These are phyloP conservation scores for Phlebopus sp. DNA, from an alignment of 1,284 basidiomycete species.

Conservation along the genomic window DNA sequence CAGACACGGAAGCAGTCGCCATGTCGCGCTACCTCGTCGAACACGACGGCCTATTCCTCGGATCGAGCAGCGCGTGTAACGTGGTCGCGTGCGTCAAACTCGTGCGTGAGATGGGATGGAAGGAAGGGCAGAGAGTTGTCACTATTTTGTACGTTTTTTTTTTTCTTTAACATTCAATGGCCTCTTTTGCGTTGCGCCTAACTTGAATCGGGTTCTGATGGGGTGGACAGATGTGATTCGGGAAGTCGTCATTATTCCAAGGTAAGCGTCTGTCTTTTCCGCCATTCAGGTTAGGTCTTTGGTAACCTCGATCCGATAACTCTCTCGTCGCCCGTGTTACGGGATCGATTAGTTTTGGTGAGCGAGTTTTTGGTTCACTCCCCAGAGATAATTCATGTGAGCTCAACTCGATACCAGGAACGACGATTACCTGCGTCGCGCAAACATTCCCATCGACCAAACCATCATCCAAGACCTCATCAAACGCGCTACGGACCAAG, in stretches of 20 bases:
- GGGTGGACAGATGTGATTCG: conserved; percentile 76
- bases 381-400: too few species aligned
- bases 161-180: too few species aligned
- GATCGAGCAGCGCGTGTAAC: conserved; percentile 96
- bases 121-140: conserved; percentile 65
- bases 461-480: conserved; percentile 55
- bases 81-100: conserved; percentile 85
- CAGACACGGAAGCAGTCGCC: conserved; percentile 86
- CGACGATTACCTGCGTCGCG: conserved; percentile 68
- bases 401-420: conserved; percentile 57
- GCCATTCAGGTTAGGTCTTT: not conserved
- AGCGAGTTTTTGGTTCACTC: conserved; percentile 12
- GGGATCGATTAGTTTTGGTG: conserved; percentile 43
- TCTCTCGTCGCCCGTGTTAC: too few species aligned
- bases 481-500: not conserved
- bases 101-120: conserved; percentile 69
- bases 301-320: too few species aligned
- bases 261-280: conserved; percentile 39
- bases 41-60: conserved; percentile 92
- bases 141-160: conserved; percentile 69
- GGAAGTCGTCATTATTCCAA: conserved; percentile 87
- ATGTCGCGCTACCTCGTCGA: conserved; percentile 90
- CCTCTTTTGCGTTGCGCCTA: too few species aligned
- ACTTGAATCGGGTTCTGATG: too few species aligned
- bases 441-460: conserved; percentile 57